Conservation (phyloP, 371 early-diverging fungal species). For the Saksenaea oblongispora region DNA sequence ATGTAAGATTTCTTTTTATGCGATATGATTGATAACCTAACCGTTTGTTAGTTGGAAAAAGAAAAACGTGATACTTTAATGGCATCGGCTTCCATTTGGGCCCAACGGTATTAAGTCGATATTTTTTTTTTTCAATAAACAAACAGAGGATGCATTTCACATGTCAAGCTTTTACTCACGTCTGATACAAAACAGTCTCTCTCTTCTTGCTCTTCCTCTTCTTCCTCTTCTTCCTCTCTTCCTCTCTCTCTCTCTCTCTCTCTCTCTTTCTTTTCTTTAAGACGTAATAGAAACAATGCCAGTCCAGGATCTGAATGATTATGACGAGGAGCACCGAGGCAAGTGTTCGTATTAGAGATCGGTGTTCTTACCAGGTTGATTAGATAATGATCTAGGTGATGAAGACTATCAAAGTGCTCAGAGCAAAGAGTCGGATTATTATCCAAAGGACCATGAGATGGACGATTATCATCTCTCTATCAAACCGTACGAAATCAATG, state of each 20-base stretch:
- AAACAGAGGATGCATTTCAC: conserved; percentile 11
- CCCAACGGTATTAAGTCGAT: conserved; percentile 12
- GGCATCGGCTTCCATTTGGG: conserved; percentile 23
- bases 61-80: conserved; percentile 29
- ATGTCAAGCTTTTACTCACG: conserved; percentile 3
- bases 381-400: neutral
- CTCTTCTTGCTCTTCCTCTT: conserved; percentile 6
- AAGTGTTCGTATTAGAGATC: neutral
- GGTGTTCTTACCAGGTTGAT: neutral
- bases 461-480: conserved; percentile 89
- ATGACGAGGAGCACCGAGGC: neutral
- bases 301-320: neutral
- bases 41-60: conserved; percentile 29
- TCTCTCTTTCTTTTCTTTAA: conserved; percentile 9
- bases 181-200: neutral
- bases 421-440: neutral
- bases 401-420: neutral
- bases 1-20: conserved; percentile 42
- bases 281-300: neutral
- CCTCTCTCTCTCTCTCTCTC: conserved; percentile 9
- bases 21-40: neutral
- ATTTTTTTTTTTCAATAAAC: neutral
- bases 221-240: conserved; percentile 3
- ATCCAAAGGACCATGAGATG: neutral
- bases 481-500: conserved; percentile 91